A percentile compares a stretch with the other conserved stretches of the same genome.
Evolutionary conservation across 192 early-diverging fungal genomes (phyloP).

Genomic region (Podila verticillata): DNA sequence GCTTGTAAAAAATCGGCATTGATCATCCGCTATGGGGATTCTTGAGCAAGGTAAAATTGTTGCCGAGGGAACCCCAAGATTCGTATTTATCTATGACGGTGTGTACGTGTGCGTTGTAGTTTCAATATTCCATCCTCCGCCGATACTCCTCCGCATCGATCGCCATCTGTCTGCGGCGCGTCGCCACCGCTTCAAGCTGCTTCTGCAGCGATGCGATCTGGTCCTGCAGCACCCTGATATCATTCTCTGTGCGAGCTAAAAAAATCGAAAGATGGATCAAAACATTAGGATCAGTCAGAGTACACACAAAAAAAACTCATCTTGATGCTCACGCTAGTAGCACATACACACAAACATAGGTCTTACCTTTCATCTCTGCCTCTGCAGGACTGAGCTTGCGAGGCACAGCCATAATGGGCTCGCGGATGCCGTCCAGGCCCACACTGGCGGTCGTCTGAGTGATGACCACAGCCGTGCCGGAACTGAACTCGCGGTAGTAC

Average conservation of each 20-base stretch:
- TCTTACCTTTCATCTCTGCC: not conserved
- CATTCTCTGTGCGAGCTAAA: slow-evolving; percentile 17
- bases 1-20: too few species aligned
- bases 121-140: not conserved
- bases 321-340: too few species aligned
- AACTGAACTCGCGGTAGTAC: slow-evolving; percentile 20
- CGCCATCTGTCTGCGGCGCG: slow-evolving; percentile 19
- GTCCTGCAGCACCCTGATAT: slow-evolving; percentile 1
- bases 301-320: too few species aligned
- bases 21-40: too few species aligned
- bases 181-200: slow-evolving; percentile 22
- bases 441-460: not conserved
- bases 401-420: not conserved
- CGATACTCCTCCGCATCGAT: slow-evolving; percentile 2
- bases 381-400: not conserved
- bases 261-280: not conserved
- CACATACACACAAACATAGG: too few species aligned
- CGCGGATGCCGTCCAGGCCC: not conserved
- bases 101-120: not conserved
- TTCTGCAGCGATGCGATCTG: slow-evolving; percentile 23
- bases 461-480: slow-evolving; percentile 17
- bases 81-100: not conserved
- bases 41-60: too few species aligned
- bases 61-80: not conserved
- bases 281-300: too few species aligned